phyloP scores from a whole-genome alignment of 176 grass and related monocot species.

The Eremochloa ophiuroides region DNA sequence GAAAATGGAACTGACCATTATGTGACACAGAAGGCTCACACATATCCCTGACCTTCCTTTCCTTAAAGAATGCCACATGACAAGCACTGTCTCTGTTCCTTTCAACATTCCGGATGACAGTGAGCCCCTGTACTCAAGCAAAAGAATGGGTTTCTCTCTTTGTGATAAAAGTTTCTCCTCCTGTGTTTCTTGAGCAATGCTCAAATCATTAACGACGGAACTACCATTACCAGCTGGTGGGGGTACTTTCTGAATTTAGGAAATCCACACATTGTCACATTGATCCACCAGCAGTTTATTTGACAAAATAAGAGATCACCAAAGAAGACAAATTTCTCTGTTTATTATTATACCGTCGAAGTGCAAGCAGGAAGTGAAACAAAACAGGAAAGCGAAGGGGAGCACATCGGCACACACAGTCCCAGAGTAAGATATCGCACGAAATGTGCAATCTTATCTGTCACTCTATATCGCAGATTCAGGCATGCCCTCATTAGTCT shows the following conservation, averaged over 20 bases:
- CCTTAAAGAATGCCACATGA: slow-evolving; percentile 5
- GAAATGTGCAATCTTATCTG: neutral
- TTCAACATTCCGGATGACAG: slow-evolving; percentile 11
- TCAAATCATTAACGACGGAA: neutral
- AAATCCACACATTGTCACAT: too few relatives aligned
- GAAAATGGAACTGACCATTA: slow-evolving; percentile 8
- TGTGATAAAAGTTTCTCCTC: neutral
- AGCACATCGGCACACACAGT: too few relatives aligned
- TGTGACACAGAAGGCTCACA: slow-evolving; percentile 22
- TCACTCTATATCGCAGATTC: neutral
- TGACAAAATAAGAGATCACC: neutral
- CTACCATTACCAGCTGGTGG: neutral
- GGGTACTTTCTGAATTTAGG: too few relatives aligned
- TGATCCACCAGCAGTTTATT: neutral
- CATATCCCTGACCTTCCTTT: slow-evolving; percentile 5
- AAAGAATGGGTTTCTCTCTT: neutral
- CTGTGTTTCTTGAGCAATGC: slow-evolving; percentile 1
- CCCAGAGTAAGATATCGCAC: neutral
- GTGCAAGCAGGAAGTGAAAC: neutral
- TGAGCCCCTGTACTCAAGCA: too few relatives aligned
- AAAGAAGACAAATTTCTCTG: neutral
- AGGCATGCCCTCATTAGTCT: too few relatives aligned
- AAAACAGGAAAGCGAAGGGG: neutral
- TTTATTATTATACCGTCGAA: neutral
- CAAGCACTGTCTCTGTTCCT: slow-evolving; percentile 28